These are phyloP conservation scores for Fusarium marasasianum DNA, from an alignment of 2,329 filamentous ascomycete genomes.

Conservation along the genomic window DNA sequence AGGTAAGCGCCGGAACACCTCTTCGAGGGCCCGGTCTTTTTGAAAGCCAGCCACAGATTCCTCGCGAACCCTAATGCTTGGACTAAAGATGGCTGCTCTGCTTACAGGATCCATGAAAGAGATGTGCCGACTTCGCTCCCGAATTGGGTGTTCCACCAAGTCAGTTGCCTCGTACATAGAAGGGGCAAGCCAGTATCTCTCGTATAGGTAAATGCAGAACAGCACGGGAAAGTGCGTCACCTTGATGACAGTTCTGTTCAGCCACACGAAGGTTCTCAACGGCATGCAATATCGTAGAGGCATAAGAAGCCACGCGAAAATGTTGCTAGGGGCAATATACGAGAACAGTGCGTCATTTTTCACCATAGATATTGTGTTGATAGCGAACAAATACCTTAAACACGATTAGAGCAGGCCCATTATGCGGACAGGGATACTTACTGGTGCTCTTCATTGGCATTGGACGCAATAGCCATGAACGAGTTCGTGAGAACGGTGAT, in stretches of 20 bases:
- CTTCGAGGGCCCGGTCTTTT: slow-evolving; percentile 89
- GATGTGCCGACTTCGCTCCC: slow-evolving; percentile 59
- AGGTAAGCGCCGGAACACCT: slow-evolving; percentile 83
- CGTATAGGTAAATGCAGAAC: slow-evolving; percentile 87
- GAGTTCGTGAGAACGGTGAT: slow-evolving; percentile 97
- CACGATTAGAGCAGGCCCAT: slow-evolving; percentile 5
- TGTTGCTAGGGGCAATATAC: slow-evolving; percentile 90
- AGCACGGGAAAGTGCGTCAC: slow-evolving; percentile 88
- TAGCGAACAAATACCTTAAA: slow-evolving; percentile 82
- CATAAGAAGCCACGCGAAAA: slow-evolving; percentile 88
- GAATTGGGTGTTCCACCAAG: slow-evolving; percentile 76
- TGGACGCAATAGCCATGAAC: slow-evolving; percentile 94
- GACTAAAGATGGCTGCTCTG: slow-evolving; percentile 75
- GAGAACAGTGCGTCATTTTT: slow-evolving; percentile 98
- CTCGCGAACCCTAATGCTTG: slow-evolving; percentile 76
- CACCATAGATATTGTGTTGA: slow-evolving; percentile 97
- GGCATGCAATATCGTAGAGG: slow-evolving; percentile 84
- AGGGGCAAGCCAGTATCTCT: slow-evolving; percentile 79
- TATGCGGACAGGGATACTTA: slow-evolving; percentile 46
- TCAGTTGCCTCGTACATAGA: slow-evolving; percentile 85
- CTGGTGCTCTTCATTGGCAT: slow-evolving; percentile 90
- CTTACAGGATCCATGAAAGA: slow-evolving; percentile 67
- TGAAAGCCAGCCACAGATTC: slow-evolving; percentile 89
- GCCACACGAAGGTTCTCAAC: slow-evolving; percentile 80
- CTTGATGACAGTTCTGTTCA: slow-evolving; percentile 94